phyloP scores from a whole-genome alignment of 2,329 filamentous ascomycete genomes.

The Fusarium sulawesiense region DNA sequence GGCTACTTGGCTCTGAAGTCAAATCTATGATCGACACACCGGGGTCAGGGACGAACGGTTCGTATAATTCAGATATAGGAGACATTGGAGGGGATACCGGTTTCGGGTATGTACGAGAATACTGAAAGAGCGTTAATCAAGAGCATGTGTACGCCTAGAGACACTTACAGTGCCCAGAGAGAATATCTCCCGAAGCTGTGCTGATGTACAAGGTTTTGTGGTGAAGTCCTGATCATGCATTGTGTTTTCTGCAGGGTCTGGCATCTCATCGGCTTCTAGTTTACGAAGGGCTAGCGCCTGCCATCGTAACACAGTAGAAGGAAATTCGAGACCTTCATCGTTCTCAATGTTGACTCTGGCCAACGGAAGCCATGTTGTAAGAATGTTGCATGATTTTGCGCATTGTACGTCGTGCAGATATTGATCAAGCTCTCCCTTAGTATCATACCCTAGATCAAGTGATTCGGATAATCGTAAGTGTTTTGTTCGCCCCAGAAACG shows the following conservation, averaged over 20 bases:
- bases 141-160: neutral
- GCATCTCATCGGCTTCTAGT: conserved; percentile 41
- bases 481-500: neutral
- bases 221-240: neutral
- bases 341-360: conserved; percentile 32
- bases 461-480: conserved; percentile 37
- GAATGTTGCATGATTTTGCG: conserved; percentile 38
- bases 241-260: neutral
- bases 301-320: conserved; percentile 36
- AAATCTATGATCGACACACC: conserved; percentile 43
- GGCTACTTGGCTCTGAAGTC: conserved; percentile 49
- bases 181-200: conserved; percentile 14
- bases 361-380: conserved; percentile 49
- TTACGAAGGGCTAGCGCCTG: conserved; percentile 44
- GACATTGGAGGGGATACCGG: conserved; percentile 48
- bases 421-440: conserved; percentile 37
- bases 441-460: conserved; percentile 42
- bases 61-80: conserved; percentile 35
- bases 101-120: conserved; percentile 1
- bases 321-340: conserved; percentile 48
- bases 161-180: conserved; percentile 12
- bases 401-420: conserved; percentile 34
- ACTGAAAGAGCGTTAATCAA: conserved; percentile 11
- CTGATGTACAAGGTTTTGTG: neutral
- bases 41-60: conserved; percentile 37